Conservation (phyloP, 2,329 filamentous ascomycete species). For the Ophiocordyceps camponoti-floridani region DNA sequence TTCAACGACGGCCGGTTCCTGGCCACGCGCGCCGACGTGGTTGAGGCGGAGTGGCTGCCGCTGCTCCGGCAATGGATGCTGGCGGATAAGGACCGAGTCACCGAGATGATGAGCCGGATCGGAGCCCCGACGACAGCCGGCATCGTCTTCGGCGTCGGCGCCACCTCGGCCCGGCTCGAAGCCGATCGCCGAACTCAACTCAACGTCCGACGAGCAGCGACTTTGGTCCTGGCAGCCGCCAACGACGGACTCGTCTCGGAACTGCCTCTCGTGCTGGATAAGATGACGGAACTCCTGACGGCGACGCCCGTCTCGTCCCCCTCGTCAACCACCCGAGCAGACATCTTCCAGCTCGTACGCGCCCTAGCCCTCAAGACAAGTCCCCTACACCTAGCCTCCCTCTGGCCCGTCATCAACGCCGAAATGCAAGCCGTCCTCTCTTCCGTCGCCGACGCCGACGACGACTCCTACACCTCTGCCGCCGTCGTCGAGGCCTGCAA, state of each 20-base stretch:
- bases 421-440: constrained; percentile 70
- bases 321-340: constrained; percentile 73
- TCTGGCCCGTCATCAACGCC: constrained; percentile 82
- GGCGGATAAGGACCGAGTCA: constrained; percentile 73
- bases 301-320: constrained; percentile 81
- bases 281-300: constrained; percentile 67
- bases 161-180: constrained; percentile 82
- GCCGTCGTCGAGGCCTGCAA: constrained; percentile 85
- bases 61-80: constrained; percentile 71
- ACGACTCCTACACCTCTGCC: constrained; percentile 52
- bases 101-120: constrained; percentile 63
- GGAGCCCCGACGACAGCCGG: constrained; percentile 79
- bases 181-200: constrained; percentile 86
- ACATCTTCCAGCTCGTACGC: constrained; percentile 77
- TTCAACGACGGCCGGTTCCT: constrained; percentile 88
- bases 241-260: constrained; percentile 68
- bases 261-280: constrained; percentile 56
- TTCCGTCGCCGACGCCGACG: constrained; percentile 44
- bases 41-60: constrained; percentile 62
- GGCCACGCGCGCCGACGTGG: constrained; percentile 43
- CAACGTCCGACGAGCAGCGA: constrained; percentile 66
- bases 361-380: constrained; percentile 66
- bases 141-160: constrained; percentile 96
- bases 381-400: constrained; percentile 58
- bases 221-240: constrained; percentile 59